Evolutionary conservation across 129 eudicot species (phyloP).

Genomic region (Flaveria robusta): DNA sequence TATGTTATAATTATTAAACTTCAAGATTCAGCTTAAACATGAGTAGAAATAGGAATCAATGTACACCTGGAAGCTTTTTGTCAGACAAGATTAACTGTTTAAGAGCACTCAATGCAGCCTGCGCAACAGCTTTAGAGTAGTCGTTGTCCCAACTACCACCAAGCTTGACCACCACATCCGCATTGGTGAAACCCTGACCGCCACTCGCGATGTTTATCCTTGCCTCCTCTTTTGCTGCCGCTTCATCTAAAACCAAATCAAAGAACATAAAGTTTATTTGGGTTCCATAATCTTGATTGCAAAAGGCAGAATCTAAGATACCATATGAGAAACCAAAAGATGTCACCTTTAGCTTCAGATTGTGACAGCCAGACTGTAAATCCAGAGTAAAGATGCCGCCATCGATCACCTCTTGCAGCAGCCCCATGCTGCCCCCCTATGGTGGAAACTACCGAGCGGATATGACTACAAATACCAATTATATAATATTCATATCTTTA

Average conservation of each 20-base stretch:
- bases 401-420: conserved; percentile 66
- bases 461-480: conserved; percentile 55
- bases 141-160: conserved; percentile 78
- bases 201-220: conserved; percentile 53
- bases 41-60: neutral
- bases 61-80: conserved; percentile 80
- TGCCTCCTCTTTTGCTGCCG: conserved; percentile 83
- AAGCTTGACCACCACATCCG: conserved; percentile 94
- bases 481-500: neutral
- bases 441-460: conserved; percentile 89
- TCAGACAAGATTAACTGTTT: conserved; percentile 76
- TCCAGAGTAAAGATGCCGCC: conserved; percentile 93
- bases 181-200: conserved; percentile 67
- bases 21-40: neutral
- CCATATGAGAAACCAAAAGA: conserved; percentile 2
- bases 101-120: conserved; percentile 86
- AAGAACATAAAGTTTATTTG: conserved; percentile 7
- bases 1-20: neutral
- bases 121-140: conserved; percentile 83
- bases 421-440: conserved; percentile 86
- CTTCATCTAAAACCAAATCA: conserved; percentile 60
- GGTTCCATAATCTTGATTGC: neutral
- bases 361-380: conserved; percentile 90
- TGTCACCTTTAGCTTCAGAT: conserved; percentile 84
- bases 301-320: conserved; percentile 10